These are phyloP conservation scores for Aquanectria penicillioides DNA, from an alignment of 2,329 filamentous ascomycete species.

Conservation along the genomic window DNA sequence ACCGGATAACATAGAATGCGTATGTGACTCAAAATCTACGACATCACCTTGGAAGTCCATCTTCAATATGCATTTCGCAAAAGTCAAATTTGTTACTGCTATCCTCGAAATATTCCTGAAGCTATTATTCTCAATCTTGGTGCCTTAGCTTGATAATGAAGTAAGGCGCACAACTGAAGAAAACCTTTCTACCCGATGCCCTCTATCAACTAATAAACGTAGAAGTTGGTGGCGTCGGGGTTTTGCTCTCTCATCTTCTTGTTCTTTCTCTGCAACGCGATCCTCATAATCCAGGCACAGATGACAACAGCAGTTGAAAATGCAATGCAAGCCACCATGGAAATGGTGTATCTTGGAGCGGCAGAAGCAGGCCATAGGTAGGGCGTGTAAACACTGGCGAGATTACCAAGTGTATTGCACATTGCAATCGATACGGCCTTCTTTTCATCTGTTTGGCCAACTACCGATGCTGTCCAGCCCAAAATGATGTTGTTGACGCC, in stretches of 20 bases:
- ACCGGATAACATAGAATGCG: too few species aligned
- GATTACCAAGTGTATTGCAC: constrained; percentile 30
- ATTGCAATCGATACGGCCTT: constrained; percentile 54
- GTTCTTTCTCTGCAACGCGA: constrained; percentile 48
- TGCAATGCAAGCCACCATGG: constrained; percentile 32
- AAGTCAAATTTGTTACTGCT: too few species aligned
- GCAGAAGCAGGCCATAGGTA: constrained; percentile 32
- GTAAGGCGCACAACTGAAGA: too few species aligned
- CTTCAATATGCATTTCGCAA: too few species aligned
- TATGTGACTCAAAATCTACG: too few species aligned
- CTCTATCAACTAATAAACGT: constrained; percentile 42
- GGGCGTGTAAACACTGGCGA: constrained; percentile 34
- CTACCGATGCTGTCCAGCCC: constrained; percentile 52
- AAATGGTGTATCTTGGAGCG: constrained; percentile 19
- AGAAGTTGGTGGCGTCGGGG: constrained; percentile 39
- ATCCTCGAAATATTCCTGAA: too few species aligned
- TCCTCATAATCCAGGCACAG: constrained; percentile 49
- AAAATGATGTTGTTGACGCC: constrained; percentile 56
- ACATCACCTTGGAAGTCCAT: too few species aligned
- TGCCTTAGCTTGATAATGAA: too few species aligned
- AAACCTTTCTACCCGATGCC: too few species aligned
- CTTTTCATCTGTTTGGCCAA: constrained; percentile 58
- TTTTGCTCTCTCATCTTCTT: constrained; percentile 42
- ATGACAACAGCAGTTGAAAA: constrained; percentile 48
- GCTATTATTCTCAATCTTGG: too few species aligned